These are phyloP conservation scores for Nevesoporus exiguus DNA, from an alignment of 768 basidiomycete species.

Conservation along the genomic window DNA sequence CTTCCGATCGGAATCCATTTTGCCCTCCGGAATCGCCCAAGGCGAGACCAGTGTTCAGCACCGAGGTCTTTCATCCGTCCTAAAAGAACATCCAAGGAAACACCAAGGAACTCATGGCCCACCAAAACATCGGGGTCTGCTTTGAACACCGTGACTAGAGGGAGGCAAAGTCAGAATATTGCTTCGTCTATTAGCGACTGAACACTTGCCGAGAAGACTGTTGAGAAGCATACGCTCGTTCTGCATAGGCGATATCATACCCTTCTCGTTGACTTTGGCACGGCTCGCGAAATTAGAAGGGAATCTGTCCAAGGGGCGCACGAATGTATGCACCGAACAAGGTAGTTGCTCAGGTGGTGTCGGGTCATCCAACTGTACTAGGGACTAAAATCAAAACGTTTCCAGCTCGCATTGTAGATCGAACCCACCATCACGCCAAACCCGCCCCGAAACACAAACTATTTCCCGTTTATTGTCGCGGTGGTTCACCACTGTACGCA, in stretches of 20 bases:
- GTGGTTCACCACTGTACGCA: slow-evolving; percentile 92
- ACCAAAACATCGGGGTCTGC: slow-evolving; percentile 93
- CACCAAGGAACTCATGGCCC: slow-evolving; percentile 91
- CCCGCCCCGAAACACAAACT: slow-evolving; percentile 78
- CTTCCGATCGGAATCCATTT: slow-evolving; percentile 80
- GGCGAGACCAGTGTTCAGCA: slow-evolving; percentile 89
- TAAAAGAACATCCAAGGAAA: slow-evolving; percentile 85
- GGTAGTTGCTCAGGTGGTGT: slow-evolving; percentile 86
- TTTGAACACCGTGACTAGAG: slow-evolving; percentile 67
- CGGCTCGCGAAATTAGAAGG: slow-evolving; percentile 78
- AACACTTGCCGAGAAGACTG: slow-evolving; percentile 62
- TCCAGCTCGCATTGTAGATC: neutral
- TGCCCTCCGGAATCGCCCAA: slow-evolving; percentile 83
- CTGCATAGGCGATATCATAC: slow-evolving; percentile 66
- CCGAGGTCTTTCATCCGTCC: slow-evolving; percentile 90
- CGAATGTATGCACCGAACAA: slow-evolving; percentile 81
- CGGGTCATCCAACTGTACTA: slow-evolving; percentile 87
- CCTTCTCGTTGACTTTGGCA: slow-evolving; percentile 61
- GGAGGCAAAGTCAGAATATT: neutral
- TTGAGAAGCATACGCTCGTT: slow-evolving; percentile 87
- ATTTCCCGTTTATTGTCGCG: slow-evolving; percentile 92
- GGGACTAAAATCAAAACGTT: neutral
- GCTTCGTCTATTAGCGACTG: neutral
- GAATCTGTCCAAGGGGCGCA: slow-evolving; percentile 85
- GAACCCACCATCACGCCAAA: slow-evolving; percentile 69